These are phyloP conservation scores for Hypoxylon sp. DNA, from an alignment of 2,329 filamentous ascomycete species.

Conservation along the genomic window DNA sequence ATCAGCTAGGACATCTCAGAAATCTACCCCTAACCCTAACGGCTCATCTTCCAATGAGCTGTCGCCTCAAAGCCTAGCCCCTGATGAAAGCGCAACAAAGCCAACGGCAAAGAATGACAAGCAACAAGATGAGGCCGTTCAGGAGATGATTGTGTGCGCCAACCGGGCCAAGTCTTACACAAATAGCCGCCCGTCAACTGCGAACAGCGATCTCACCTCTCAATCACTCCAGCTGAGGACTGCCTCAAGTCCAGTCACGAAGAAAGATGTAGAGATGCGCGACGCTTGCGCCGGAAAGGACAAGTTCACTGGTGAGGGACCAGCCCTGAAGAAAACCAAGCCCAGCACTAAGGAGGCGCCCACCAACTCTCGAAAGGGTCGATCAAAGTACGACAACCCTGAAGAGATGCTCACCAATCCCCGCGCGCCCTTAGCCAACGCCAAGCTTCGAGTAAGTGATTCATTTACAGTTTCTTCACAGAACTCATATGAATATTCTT, in stretches of 20 bases:
- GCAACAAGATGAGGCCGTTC: constrained; percentile 11
- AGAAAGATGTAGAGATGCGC: constrained; percentile 32
- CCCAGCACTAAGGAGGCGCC: constrained; percentile 48
- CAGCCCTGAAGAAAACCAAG: constrained; percentile 49
- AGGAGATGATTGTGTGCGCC: constrained; percentile 34
- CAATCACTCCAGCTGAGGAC: constrained; percentile 9
- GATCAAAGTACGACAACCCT: constrained; percentile 51
- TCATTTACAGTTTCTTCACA: background rate
- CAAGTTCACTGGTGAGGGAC: constrained; percentile 36
- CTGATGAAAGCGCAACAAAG: background rate
- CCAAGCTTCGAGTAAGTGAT: constrained; percentile 56
- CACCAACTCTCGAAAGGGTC: constrained; percentile 48
- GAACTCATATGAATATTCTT: background rate
- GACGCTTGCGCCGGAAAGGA: constrained; percentile 31
- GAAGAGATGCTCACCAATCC: constrained; percentile 57
- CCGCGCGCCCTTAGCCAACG: constrained; percentile 55
- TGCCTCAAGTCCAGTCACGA: constrained; percentile 33
- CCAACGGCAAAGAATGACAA: background rate
- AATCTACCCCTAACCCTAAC: background rate
- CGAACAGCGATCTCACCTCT: constrained; percentile 26
- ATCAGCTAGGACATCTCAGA: constrained; percentile 30
- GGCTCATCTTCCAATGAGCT: constrained; percentile 36
- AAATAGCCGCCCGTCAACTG: constrained; percentile 35
- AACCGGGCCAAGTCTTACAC: constrained; percentile 20
- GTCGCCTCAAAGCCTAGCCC: constrained; percentile 2